These are phyloP conservation scores for Fusarium solani-melongenae DNA, from an alignment of 2,329 filamentous ascomycete genomes.

Conservation along the genomic window DNA sequence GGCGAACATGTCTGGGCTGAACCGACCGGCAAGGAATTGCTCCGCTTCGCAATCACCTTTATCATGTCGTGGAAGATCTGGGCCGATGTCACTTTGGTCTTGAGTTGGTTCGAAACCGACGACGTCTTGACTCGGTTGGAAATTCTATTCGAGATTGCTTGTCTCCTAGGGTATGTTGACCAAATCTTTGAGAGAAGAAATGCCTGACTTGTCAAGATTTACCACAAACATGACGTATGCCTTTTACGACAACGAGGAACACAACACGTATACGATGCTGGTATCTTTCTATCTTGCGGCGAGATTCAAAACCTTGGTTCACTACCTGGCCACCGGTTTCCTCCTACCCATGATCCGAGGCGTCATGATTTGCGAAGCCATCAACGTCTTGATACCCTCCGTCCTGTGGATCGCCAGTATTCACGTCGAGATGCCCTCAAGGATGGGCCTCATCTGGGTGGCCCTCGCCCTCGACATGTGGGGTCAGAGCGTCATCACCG, in stretches of 20 bases:
- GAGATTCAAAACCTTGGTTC: conserved; percentile 63
- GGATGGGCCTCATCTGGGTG: conserved; percentile 66
- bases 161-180: conserved; percentile 62
- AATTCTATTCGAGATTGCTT: conserved; percentile 71
- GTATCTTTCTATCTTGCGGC: conserved; percentile 71
- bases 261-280: conserved; percentile 67
- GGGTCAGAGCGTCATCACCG: conserved; percentile 56
- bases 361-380: conserved; percentile 62
- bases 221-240: conserved; percentile 72
- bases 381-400: conserved; percentile 58
- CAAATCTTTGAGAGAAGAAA: neutral
- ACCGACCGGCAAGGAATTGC: conserved; percentile 64
- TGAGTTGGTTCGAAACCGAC: conserved; percentile 72
- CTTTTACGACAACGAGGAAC: conserved; percentile 55
- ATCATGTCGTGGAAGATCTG: conserved; percentile 73
- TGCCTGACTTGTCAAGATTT: conserved; percentile 49
- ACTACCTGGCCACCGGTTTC: conserved; percentile 57
- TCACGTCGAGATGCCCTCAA: conserved; percentile 64
- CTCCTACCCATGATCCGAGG: conserved; percentile 68
- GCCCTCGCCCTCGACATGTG: conserved; percentile 66
- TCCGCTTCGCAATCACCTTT: conserved; percentile 70
- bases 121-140: conserved; percentile 68
- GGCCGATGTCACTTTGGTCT: conserved; percentile 66
- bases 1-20: conserved; percentile 70
- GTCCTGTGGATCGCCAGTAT: conserved; percentile 71